Conservation (phyloP, 495 filamentous ascomycete genomes). For the Penicillium dipodomyicola region DNA sequence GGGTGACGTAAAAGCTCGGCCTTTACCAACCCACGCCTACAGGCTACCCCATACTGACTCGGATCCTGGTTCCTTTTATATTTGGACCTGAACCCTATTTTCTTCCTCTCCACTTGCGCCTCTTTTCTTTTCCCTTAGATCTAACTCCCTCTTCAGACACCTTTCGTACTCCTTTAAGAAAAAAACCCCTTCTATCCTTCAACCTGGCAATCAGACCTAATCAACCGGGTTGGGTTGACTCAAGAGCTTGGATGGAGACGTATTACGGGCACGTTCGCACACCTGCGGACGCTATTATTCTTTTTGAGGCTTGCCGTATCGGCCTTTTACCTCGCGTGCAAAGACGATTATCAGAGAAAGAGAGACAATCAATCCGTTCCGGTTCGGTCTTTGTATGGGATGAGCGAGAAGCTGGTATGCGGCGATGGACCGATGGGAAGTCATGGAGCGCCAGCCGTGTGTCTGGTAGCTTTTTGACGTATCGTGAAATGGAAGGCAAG, state of each 20-base stretch:
- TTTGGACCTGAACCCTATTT: constrained; percentile 19
- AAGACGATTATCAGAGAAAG: constrained; percentile 90
- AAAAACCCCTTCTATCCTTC: constrained; percentile 3
- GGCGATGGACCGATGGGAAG: constrained; percentile 97
- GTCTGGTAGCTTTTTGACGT: constrained; percentile 95
- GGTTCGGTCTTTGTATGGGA: constrained; percentile 99
- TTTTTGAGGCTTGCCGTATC: constrained; percentile 94
- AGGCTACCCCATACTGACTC: constrained; percentile 33
- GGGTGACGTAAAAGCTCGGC: constrained; percentile 34
- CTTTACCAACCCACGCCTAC: constrained; percentile 22
- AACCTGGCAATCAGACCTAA: constrained; percentile 33
- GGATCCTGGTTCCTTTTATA: constrained; percentile 30
- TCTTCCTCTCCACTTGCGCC: constrained; percentile 20
- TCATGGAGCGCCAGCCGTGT: constrained; percentile 98
- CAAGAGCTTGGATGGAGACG: constrained; percentile 74
- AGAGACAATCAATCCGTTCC: constrained; percentile 88
- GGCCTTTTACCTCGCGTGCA: constrained; percentile 91
- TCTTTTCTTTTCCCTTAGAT: constrained; percentile 12
- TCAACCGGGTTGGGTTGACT: constrained; percentile 27
- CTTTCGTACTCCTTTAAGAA: constrained; percentile 1
- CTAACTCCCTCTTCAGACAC: constrained; percentile 5
- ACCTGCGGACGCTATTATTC: constrained; percentile 89
- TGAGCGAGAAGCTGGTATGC: constrained; percentile 96
- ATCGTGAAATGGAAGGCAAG: constrained; percentile 98
- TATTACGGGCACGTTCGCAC: constrained; percentile 91